Percentiles rank a stretch among this genome's conserved stretches.
Evolutionary conservation across 371 early-diverging fungal genomes (phyloP).

Genomic region (Cokeromyces recurvatus): DNA sequence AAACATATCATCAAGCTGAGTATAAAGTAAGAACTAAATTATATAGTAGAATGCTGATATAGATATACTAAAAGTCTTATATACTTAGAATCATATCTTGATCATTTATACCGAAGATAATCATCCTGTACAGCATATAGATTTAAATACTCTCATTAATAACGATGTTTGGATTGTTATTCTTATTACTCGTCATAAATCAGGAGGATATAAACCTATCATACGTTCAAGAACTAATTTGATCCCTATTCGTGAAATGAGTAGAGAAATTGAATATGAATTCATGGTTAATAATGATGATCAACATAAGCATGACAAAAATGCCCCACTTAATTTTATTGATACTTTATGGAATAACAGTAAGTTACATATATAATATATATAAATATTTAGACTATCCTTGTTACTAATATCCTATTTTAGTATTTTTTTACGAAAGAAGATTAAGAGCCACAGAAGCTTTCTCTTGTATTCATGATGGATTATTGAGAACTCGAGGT

Average conservation of each 20-base stretch:
- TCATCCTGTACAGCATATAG: not conserved
- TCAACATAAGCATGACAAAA: slow-evolving; percentile 1
- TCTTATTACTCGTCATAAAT: slow-evolving; percentile 15
- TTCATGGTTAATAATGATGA: slow-evolving; percentile 3
- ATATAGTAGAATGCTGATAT: no score
- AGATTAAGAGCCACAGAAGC: slow-evolving; percentile 22
- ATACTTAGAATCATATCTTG: slow-evolving; percentile 37
- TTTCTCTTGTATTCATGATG: slow-evolving; percentile 23
- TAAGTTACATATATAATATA: no score
- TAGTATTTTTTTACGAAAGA: slow-evolving; percentile 37
- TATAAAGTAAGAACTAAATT: slow-evolving; percentile 5
- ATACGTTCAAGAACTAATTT: slow-evolving; percentile 17
- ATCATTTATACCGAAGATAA: slow-evolving; percentile 41
- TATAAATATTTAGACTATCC: not conserved
- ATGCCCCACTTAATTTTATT: slow-evolving; percentile 15
- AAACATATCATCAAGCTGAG: slow-evolving; percentile 6
- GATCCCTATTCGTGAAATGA: slow-evolving; percentile 17
- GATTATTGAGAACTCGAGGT: slow-evolving; percentile 24
- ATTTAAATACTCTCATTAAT: slow-evolving; percentile 7
- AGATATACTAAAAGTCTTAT: no score
- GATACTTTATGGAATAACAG: slow-evolving; percentile 24
- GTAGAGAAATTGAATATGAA: slow-evolving; percentile 19
- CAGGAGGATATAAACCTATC: slow-evolving; percentile 9
- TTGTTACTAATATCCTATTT: not conserved
- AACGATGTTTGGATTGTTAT: slow-evolving; percentile 36